Evolutionary conservation across 2,329 filamentous ascomycete species (phyloP), one percentile per base, ranked within the genome.

Genomic region (Pseudogymnoascus sp.): DNA sequence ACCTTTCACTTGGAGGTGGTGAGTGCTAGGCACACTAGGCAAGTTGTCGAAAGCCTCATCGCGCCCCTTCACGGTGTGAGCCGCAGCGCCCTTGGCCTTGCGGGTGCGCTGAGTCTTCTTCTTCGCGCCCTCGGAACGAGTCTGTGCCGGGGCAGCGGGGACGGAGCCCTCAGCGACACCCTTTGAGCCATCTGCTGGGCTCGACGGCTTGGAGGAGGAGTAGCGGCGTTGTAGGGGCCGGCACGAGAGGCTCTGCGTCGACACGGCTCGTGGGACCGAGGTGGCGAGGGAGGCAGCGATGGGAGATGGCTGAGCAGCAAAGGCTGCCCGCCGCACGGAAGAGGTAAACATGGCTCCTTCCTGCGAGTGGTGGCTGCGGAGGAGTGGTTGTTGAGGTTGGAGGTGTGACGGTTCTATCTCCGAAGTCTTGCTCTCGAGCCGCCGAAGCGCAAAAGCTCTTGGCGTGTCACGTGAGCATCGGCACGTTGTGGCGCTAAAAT

Each of bases 21-120:
- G 82, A 58, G 89, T 92, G 72, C 83, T 88, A 61, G 88, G 88
- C 44, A 92, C 89, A 72, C 84, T 86, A 39, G 89, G 89, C 62
- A 91, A 78, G 67, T 84, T 84, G 59, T 77, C 78, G 66, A 81
- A 75, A 50, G 76, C 73, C 62, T 78, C 76, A 63, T 79, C 77
- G 65, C 70, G 68, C n/a, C 67, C 68, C 64, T 73, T 73, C 31
- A 67, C 66, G 26, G 69, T 67, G 63, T 71, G 67, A 58, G 63
- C 62, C 70, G 76, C 72, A 62, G 72, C 71, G 62, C 81, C 80
- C 72, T 84, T 86, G 64, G 74, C 74, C 75, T 84, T 86, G 70
- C 81, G 80, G 73, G 81, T 85, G 41, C 66, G 62, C 47, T 70
- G 66, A n/a, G 67, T 68, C 35, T 35, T 67, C 66, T 70, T 73